Evolutionary conservation across 78 protist species (phyloP).

Genomic region (Monosiga brevicollis): DNA sequence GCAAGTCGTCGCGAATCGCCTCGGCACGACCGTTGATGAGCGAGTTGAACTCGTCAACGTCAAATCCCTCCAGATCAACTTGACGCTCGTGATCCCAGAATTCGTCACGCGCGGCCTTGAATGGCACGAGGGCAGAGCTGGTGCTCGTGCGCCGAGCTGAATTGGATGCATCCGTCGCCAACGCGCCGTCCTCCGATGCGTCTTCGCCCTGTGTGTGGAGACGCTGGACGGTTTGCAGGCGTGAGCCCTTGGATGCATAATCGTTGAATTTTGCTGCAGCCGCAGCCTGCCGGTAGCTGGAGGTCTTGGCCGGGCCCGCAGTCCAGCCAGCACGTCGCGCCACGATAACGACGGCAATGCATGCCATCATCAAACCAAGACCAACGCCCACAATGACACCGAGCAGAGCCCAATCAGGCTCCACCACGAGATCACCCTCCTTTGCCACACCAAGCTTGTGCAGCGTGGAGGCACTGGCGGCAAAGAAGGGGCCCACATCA

Average conservation of each 20-base stretch:
- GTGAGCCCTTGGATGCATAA: conserved; percentile 28
- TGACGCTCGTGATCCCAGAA: conserved; percentile 40
- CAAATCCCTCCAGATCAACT: conserved; percentile 43
- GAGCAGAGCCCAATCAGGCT: conserved; percentile 42
- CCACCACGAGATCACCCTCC: not conserved
- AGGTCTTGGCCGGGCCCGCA: not conserved
- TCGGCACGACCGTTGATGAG: conserved; percentile 33
- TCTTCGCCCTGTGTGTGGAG: not conserved
- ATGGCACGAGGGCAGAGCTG: too few species aligned
- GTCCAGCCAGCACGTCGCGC: conserved; percentile 20
- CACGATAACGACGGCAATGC: not conserved
- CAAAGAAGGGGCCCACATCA: not conserved
- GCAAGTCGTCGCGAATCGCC: conserved; percentile 14
- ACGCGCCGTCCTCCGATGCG: not conserved
- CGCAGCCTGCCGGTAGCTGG: conserved; percentile 2
- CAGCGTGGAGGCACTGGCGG: conserved; percentile 7
- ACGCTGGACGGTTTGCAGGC: not conserved
- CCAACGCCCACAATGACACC: conserved; percentile 1
- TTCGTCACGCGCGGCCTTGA: conserved; percentile 1
- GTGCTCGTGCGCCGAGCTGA: too few species aligned
- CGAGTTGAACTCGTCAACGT: conserved; percentile 27
- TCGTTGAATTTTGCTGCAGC: not conserved
- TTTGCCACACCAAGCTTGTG: not conserved
- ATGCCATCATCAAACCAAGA: not conserved
- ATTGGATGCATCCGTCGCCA: too few species aligned